Evolutionary conservation across 768 basidiomycete species (phyloP).

Genomic region (Calocybe cyanea): DNA sequence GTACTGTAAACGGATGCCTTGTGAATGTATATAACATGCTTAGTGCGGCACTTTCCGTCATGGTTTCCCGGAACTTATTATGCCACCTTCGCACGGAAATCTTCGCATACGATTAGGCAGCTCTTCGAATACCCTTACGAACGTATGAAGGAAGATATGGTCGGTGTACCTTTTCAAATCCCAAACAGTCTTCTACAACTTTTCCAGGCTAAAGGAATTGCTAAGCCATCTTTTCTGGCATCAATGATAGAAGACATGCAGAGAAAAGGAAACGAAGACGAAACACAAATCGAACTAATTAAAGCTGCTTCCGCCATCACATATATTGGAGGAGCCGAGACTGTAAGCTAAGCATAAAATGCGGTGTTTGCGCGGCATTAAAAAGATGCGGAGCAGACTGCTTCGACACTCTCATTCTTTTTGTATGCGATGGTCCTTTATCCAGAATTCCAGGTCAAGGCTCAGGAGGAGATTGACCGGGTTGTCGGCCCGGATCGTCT

Average conservation of each 20-base stretch:
- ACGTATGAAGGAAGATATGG: slow-evolving; percentile 11
- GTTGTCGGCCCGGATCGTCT: slow-evolving; percentile 31
- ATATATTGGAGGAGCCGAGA: slow-evolving; percentile 28
- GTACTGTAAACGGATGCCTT: slow-evolving; percentile 5
- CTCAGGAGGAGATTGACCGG: slow-evolving; percentile 38
- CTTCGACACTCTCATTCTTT: slow-evolving; percentile 26
- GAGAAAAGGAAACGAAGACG: neutral
- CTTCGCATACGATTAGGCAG: neutral
- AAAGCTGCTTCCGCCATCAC: slow-evolving; percentile 17
- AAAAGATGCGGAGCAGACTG: slow-evolving; percentile 19
- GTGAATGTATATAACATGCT: neutral
- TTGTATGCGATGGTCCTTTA: slow-evolving; percentile 36
- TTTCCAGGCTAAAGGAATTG: slow-evolving; percentile 18
- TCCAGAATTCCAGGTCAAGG: slow-evolving; percentile 31
- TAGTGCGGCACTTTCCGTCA: slow-evolving; percentile 10
- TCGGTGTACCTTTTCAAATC: neutral
- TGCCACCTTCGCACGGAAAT: slow-evolving; percentile 7
- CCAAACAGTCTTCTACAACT: neutral
- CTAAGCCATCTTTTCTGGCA: slow-evolving; percentile 20
- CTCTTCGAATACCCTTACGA: slow-evolving; percentile 7
- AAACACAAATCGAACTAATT: slow-evolving; percentile 12
- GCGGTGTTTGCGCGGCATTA: neutral
- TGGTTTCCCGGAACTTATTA: slow-evolving; percentile 15
- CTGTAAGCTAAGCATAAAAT: neutral
- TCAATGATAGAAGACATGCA: slow-evolving; percentile 15